phyloP scores from a whole-genome alignment of 352 stramenopile genomes.

The Pythium rhizo-oryzae region DNA sequence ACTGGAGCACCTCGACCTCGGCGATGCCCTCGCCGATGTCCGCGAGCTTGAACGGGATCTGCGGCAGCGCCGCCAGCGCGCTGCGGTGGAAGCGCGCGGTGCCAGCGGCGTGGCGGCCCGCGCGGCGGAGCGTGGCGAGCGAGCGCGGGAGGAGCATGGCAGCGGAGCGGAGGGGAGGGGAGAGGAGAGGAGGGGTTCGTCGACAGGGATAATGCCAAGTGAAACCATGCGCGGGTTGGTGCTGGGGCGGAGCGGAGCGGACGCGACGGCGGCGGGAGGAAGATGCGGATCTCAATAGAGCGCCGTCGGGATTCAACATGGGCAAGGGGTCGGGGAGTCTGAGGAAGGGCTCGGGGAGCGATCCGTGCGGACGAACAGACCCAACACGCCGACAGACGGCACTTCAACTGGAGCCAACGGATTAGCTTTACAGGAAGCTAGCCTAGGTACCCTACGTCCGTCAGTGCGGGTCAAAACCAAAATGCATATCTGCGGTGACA shows the following conservation, averaged over 20 bases:
- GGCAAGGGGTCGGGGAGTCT: slow-evolving; percentile 26
- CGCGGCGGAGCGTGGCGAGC: slow-evolving; percentile 7
- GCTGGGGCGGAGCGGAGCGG: not conserved
- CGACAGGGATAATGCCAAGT: slow-evolving; percentile 26
- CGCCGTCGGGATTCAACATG: slow-evolving; percentile 25
- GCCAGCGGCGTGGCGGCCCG: not conserved
- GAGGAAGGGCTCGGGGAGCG: slow-evolving; percentile 21
- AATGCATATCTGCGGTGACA: no score
- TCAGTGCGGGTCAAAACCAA: no score
- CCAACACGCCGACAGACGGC: not conserved
- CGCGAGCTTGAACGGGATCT: slow-evolving; percentile 91
- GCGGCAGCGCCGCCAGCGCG: slow-evolving; percentile 45
- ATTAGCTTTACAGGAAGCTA: slow-evolving; percentile 1
- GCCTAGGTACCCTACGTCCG: no score
- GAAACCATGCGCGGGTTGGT: not conserved
- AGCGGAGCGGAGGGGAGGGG: not conserved
- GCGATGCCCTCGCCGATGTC: slow-evolving; percentile 99
- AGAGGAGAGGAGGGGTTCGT: slow-evolving; percentile 3
- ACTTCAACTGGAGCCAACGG: slow-evolving; percentile 18
- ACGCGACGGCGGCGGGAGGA: not conserved
- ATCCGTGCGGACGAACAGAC: slow-evolving; percentile 22
- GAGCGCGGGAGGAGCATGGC: slow-evolving; percentile 20
- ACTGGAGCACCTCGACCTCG: slow-evolving; percentile 98
- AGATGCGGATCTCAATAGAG: slow-evolving; percentile 26
- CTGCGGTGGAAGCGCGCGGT: slow-evolving; percentile 49